Evolutionary conservation across 2,329 filamentous ascomycete genomes (phyloP).

Genomic region (Knufia fluminis): DNA sequence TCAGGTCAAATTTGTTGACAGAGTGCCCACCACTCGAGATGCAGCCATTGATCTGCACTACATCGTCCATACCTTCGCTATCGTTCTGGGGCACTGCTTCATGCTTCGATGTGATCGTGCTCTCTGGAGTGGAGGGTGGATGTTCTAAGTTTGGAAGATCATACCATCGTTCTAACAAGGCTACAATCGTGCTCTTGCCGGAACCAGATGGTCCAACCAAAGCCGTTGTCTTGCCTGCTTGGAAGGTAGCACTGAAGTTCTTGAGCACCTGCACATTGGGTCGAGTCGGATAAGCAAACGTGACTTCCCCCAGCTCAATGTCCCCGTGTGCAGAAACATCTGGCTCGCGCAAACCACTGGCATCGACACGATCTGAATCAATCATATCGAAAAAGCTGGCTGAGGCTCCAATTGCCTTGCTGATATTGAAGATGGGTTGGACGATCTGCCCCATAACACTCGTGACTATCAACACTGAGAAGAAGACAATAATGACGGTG

Average conservation of each 20-base stretch:
- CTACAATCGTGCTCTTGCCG: constrained; percentile 39
- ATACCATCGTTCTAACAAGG: constrained; percentile 37
- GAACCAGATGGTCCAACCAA: constrained; percentile 39
- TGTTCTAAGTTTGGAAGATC: too few relatives aligned
- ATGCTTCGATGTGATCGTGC: too few relatives aligned
- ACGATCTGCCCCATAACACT: constrained; percentile 30
- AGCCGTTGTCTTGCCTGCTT: constrained; percentile 32
- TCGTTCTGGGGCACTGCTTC: too few relatives aligned
- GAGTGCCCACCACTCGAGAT: constrained; percentile 47
- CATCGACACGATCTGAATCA: constrained; percentile 47
- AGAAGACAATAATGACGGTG: constrained; percentile 26
- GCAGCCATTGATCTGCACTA: constrained; percentile 31
- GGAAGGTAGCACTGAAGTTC: constrained; percentile 27
- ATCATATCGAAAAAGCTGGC: constrained; percentile 73
- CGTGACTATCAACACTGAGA: constrained; percentile 27
- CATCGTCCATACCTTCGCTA: too few relatives aligned
- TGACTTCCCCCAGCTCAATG: constrained; percentile 54
- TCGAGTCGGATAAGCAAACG: constrained; percentile 60
- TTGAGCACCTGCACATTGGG: constrained; percentile 30
- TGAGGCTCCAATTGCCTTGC: constrained; percentile 73
- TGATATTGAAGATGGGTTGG: constrained; percentile 29
- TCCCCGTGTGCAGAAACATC: constrained; percentile 54
- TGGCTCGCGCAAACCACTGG: constrained; percentile 30
- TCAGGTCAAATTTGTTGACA: constrained; percentile 50
- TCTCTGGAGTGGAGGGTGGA: too few relatives aligned